Evolutionary conservation across 768 basidiomycete species (phyloP).

Genomic region (Suillus subalutaceus): DNA sequence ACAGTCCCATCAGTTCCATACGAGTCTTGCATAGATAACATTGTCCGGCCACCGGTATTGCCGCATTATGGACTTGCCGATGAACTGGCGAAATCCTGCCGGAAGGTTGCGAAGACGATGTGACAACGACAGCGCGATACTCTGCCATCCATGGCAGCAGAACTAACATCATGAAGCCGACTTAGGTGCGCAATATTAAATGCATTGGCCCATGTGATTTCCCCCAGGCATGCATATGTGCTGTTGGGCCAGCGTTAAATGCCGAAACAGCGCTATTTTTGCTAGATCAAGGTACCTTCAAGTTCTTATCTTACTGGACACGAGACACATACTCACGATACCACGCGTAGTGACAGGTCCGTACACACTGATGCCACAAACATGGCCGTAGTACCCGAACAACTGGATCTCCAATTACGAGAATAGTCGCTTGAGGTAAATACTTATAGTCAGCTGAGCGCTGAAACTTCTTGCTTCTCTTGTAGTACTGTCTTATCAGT

Average conservation of each 20-base stretch:
- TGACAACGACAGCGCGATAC: neutral
- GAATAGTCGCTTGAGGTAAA: slow-evolving; percentile 4
- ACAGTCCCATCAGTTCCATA: neutral
- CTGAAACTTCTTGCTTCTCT: too few relatives aligned
- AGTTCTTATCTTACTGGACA: neutral
- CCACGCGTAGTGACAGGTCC: neutral
- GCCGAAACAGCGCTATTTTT: neutral
- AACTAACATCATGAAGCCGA: too few relatives aligned
- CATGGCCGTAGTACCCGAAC: neutral
- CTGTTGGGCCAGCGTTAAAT: too few relatives aligned
- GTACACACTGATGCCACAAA: neutral
- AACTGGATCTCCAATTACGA: neutral
- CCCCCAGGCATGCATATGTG: too few relatives aligned
- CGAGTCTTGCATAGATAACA: neutral
- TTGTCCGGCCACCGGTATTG: neutral
- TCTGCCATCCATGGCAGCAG: neutral
- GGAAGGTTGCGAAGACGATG: too few relatives aligned
- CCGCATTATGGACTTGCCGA: neutral
- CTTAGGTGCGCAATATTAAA: too few relatives aligned
- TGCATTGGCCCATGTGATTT: neutral
- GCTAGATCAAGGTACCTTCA: neutral
- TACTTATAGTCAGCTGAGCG: neutral
- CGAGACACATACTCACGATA: neutral
- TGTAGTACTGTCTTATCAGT: neutral
- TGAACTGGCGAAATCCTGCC: neutral